These are phyloP conservation scores for Calonectria pseudoturangicola DNA, from an alignment of 2,329 filamentous ascomycete species.

Conservation along the genomic window DNA sequence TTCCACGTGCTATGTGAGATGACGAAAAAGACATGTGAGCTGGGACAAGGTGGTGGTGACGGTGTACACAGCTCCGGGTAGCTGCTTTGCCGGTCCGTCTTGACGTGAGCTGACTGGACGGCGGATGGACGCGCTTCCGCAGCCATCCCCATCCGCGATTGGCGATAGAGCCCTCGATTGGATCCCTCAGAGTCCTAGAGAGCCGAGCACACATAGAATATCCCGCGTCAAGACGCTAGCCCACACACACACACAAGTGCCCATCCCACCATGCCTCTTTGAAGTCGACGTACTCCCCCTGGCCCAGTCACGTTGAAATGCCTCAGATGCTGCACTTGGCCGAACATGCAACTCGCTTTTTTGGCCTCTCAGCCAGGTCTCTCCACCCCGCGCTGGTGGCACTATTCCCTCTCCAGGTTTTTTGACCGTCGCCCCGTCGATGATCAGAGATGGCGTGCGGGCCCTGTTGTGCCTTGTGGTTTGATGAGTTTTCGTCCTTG, in stretches of 20 bases:
- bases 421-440: constrained; percentile 23
- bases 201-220: constrained; percentile 44
- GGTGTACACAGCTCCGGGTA: constrained; percentile 18
- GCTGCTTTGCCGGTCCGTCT: constrained; percentile 13
- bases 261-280: constrained; percentile 18
- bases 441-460: constrained; percentile 34
- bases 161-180: constrained; percentile 48
- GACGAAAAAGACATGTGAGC: constrained; percentile 35
- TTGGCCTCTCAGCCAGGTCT: neutral
- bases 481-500: constrained; percentile 29
- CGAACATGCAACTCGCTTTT: constrained; percentile 30
- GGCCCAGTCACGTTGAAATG: constrained; percentile 31
- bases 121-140: constrained; percentile 9
- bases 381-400: constrained; percentile 23
- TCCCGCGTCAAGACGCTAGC: constrained; percentile 45
- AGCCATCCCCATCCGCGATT: constrained; percentile 50
- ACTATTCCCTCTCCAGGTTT: constrained; percentile 22
- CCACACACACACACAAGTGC: constrained; percentile 24
- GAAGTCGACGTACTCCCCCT: constrained; percentile 18
- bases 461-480: constrained; percentile 39
- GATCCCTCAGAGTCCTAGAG: constrained; percentile 42
- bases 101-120: constrained; percentile 15
- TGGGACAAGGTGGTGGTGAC: constrained; percentile 8
- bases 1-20: constrained; percentile 35
- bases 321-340: constrained; percentile 39